These are phyloP conservation scores for Hygrocybe punicea DNA, from an alignment of 768 basidiomycete species.

Conservation along the genomic window DNA sequence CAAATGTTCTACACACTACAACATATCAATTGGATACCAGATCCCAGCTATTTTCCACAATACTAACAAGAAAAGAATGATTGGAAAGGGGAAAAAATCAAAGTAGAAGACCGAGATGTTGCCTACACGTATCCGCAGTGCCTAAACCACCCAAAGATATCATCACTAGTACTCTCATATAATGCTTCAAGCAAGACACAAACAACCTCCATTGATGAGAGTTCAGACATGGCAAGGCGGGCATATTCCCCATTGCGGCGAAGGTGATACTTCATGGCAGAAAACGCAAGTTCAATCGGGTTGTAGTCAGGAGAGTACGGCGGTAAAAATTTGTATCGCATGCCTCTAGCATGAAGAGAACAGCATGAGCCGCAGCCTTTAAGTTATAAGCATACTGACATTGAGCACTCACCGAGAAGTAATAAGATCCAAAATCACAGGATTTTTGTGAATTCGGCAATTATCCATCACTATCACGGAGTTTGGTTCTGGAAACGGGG, in stretches of 20 bases:
- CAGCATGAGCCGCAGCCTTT: neutral
- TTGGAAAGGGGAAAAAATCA: neutral
- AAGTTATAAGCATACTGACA: neutral
- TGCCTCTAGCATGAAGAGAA: constrained; percentile 6
- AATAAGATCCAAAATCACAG: neutral
- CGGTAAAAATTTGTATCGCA: constrained; percentile 23
- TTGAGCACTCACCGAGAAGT: neutral
- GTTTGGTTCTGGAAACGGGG: constrained; percentile 27
- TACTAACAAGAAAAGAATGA: neutral
- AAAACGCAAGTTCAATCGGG: constrained; percentile 30
- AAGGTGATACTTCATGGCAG: constrained; percentile 18
- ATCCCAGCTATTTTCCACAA: neutral
- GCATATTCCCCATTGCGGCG: constrained; percentile 11
- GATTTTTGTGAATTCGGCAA: constrained; percentile 33
- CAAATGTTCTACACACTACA: too few relatives aligned
- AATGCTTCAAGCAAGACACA: neutral
- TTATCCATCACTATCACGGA: constrained; percentile 40
- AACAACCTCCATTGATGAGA: neutral
- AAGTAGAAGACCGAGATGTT: neutral
- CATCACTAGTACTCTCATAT: neutral
- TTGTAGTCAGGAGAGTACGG: constrained; percentile 30
- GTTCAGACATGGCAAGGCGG: constrained; percentile 8
- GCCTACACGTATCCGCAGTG: neutral
- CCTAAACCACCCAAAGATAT: neutral
- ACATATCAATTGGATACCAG: neutral